Evolutionary conservation across 176 grass and related monocot species (phyloP), one percentile per base, ranked within the genome.

Genomic region (Alopecurus myosuroides): DNA sequence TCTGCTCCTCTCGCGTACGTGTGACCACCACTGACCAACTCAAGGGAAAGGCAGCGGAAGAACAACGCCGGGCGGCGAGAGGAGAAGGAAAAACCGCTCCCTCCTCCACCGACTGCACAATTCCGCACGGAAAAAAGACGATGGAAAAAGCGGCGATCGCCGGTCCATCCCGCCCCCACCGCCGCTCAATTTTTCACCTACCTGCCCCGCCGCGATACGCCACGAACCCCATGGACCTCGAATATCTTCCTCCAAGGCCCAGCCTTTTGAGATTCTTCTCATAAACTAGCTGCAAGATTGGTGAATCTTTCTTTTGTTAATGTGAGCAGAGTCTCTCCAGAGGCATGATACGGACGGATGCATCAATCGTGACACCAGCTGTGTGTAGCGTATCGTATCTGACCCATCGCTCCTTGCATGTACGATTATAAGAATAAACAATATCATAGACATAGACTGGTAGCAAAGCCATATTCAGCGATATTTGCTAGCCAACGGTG

Each of bases 131-230:
- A 51, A 75, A 51, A 75, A 85, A 22, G 56, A 50, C 15, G 34
- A 68, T 4, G 52, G 52, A 1, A 35, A 84, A 71, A 29, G 77
- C 76, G 57, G 36, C 35, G 30, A 42, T 64, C 60, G 45, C 1
- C 72, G 72, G 72, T 75, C 45, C 72, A 75, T 50, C 44, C 70
- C 70, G 26, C 25, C 29, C 14, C 26, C 55, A 65, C 66, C 3
- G 58, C 76, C 67, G 66, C 81, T 64, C 68, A 22, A 50, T 79
- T 52, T 79, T 69, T 46, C 72, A 55, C 87, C 83, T 34, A 64
- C 62, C 25, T 82, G 78, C 72, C 72, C 71, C 78, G 72, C 62
- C 14, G 20, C 55, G 20, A 72, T 86, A 86, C 83, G 72, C 84
- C 53, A 65, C 84, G 29, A 83, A 77, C 82, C 51, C 51, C 77